Base-by-base conservation (phyloP, 2,329 filamentous ascomycete genomes). In the Didymella glomerata region DNA sequence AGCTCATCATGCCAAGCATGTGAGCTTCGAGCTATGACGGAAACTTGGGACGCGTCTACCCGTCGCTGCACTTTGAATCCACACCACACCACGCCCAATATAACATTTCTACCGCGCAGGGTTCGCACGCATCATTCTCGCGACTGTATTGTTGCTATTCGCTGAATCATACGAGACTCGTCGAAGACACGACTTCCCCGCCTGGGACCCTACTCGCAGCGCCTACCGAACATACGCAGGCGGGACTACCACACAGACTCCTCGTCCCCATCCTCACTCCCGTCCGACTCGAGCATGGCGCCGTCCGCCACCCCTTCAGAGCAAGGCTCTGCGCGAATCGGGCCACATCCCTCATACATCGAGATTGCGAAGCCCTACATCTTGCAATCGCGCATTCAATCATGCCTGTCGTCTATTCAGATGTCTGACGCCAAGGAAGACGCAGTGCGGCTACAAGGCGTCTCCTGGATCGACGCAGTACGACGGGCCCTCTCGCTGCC, bases 401-500 rank as follows among this genome's bases (percentile, higher is more conserved):
- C 87, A 70, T 88, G 88, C 75, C 84, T 96, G 57, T 83, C 84
- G 44, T 85, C 86, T 20, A 87, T 89, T 62, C 87, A 88, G 38
- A 87, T 89, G 69, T 90, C 91, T 71, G 88, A 91, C 50, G 87
- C 90, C 36, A 88, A 90, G 57, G 93, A 98, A 76, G 91, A 94
- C 71, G 87, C 81, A 61, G 87, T 92, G 65, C 88, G 94, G 51
- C 80, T 98, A 44, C 92, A 95, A 71, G 95, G 94, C 18, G 89
- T 97, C 10, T 86, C 92, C 59, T 90, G 94, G 83, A 94, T 99
- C 62, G 92, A 97, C 72, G 90, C 88, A 61, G 90, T 96, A 41
- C 86, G 94, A 47, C 87, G 89, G 68, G 86, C 86, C 22, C 82
- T 99, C 49, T 89, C 91, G 67, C 80, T 99, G 45, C 95, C 95